A percentile compares a stretch with the other conserved stretches of the same genome.
Conservation (phyloP, 257 asterid genomes). For the Osmanthus fragrans region DNA sequence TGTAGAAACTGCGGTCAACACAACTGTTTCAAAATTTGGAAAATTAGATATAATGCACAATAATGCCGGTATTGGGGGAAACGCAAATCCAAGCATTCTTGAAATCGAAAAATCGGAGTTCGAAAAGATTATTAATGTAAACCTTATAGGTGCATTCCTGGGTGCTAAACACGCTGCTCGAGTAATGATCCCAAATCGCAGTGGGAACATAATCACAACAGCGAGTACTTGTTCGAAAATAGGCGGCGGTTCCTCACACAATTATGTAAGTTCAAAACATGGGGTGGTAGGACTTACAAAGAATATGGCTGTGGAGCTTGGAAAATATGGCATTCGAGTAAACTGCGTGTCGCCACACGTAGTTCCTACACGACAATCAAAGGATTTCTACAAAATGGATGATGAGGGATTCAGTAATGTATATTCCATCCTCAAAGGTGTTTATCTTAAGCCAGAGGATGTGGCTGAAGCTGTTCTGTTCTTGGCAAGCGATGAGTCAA, state of each 20-base stretch:
- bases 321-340: slow-evolving; percentile 40
- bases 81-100: slow-evolving; percentile 12
- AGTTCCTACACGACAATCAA: slow-evolving; percentile 23
- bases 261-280: slow-evolving; percentile 38
- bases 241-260: slow-evolving; percentile 30
- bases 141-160: slow-evolving; percentile 34
- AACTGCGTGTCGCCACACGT: slow-evolving; percentile 40
- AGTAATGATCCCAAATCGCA: slow-evolving; percentile 34
- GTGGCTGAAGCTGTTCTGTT: slow-evolving; percentile 39
- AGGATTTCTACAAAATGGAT: background rate
- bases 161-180: slow-evolving; percentile 55
- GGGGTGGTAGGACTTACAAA: slow-evolving; percentile 32
- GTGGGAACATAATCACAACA: slow-evolving; percentile 37
- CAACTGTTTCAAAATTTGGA: slow-evolving; percentile 22
- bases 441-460: slow-evolving; percentile 24
- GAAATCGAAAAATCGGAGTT: slow-evolving; percentile 18
- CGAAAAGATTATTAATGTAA: slow-evolving; percentile 26
- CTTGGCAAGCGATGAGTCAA: slow-evolving; percentile 38
- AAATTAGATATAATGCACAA: slow-evolving; percentile 41
- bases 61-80: slow-evolving; percentile 32
- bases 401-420: background rate
- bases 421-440: slow-evolving; percentile 25
- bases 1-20: slow-evolving; percentile 12
- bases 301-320: slow-evolving; percentile 32
- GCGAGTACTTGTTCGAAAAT: slow-evolving; percentile 22